Conservation (phyloP, 805 yeast genomes). For the Kodamaea nitidulidarum region DNA sequence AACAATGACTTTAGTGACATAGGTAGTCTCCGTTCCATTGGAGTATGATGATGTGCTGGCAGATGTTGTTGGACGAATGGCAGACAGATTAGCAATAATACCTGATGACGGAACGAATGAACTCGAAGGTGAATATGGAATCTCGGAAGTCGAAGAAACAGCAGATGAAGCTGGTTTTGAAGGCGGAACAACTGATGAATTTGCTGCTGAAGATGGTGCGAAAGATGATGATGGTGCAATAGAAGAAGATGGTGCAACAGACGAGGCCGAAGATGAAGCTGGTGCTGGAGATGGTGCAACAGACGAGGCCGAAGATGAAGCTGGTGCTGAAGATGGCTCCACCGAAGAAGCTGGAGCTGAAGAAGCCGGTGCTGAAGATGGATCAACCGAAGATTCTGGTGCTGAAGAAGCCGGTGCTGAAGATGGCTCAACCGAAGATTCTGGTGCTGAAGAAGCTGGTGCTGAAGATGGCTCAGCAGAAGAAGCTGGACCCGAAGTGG, state of each 20-base stretch:
- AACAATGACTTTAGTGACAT: not conserved
- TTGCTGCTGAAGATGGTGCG: not conserved
- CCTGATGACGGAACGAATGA: slow-evolving; percentile 5
- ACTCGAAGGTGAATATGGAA: slow-evolving; percentile 11
- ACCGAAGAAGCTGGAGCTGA: slow-evolving; percentile 1
- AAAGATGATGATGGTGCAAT: not conserved
- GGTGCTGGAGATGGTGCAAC: not conserved
- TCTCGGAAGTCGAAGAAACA: slow-evolving; percentile 27
- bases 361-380: slow-evolving; percentile 4
- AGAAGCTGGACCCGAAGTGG: slow-evolving; percentile 1
- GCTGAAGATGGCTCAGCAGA: slow-evolving; percentile 1
- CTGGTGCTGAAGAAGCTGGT: not conserved
- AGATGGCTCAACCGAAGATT: slow-evolving; percentile 8
- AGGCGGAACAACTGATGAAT: slow-evolving; percentile 17
- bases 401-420: no score
- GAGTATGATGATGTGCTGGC: not conserved
- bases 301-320: not conserved
- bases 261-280: not conserved
- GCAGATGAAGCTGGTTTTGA: slow-evolving; percentile 21
- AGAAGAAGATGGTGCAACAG: not conserved
- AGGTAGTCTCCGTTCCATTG: not conserved
- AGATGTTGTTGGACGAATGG: not conserved
- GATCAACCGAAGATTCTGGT: not conserved
- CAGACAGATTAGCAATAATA: not conserved
- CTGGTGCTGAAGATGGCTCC: not conserved